Evolutionary conservation across 352 stramenopile genomes (phyloP).

Genomic region (Phytopythium aichiense): DNA sequence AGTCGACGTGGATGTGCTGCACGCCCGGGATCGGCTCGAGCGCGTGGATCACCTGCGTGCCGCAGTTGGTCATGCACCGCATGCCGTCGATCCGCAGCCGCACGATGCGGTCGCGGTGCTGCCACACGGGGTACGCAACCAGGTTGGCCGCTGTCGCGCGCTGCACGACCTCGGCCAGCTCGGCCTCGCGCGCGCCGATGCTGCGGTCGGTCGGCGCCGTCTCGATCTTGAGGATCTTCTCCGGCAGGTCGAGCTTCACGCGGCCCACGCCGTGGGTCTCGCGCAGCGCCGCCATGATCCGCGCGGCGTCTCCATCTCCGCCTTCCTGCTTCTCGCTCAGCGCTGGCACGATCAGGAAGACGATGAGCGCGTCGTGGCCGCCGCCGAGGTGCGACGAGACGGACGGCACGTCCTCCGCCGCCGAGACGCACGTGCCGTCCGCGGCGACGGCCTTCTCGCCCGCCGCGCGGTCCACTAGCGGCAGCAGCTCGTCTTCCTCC

Average conservation of each 20-base stretch:
- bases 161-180: slow-evolving; percentile 57
- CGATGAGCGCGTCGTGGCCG: slow-evolving; percentile 50
- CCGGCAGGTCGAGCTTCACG: slow-evolving; percentile 56
- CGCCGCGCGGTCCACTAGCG: slow-evolving; percentile 17
- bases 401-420: slow-evolving; percentile 64
- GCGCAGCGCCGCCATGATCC: slow-evolving; percentile 34
- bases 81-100: slow-evolving; percentile 75
- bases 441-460: slow-evolving; percentile 2
- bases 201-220: slow-evolving; percentile 26
- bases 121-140: slow-evolving; percentile 77
- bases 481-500: slow-evolving; percentile 16
- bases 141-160: slow-evolving; percentile 34
- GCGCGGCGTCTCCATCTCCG: slow-evolving; percentile 14
- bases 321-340: slow-evolving; percentile 24
- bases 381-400: slow-evolving; percentile 58
- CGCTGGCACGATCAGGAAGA: slow-evolving; percentile 68
- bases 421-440: slow-evolving; percentile 54
- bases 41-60: slow-evolving; percentile 69
- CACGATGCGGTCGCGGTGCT: slow-evolving; percentile 78
- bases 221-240: slow-evolving; percentile 70
- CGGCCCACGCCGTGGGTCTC: slow-evolving; percentile 25
- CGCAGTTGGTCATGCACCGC: slow-evolving; percentile 88
- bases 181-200: slow-evolving; percentile 25
- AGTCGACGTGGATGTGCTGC: slow-evolving; percentile 81
- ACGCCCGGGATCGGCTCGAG: slow-evolving; percentile 80